Evolutionary conservation across 23 red algal species (phyloP), one percentile per base, ranked within the genome.

Genomic region (Gracilaria domingensis): DNA sequence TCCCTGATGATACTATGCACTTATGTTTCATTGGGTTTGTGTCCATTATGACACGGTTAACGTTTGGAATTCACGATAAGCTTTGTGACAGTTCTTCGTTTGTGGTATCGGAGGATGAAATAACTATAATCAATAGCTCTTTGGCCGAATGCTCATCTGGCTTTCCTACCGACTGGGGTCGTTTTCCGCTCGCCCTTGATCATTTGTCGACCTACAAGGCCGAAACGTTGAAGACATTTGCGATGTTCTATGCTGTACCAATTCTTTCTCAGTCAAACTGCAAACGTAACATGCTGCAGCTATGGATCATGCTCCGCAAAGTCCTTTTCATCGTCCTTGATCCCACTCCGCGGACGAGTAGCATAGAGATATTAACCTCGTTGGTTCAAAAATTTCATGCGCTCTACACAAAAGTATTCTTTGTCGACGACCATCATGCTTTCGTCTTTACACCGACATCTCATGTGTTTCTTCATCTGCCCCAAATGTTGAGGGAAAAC

Each of bases 11-110:
- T 18, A 24, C 74, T 9, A 79, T 79, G 74, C 40, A 79, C n/a
- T 42, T 50, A 18, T 79, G 74, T n/a, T 79, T 79, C 6, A 50
- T 16, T 51, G 74, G 74, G 12, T 23, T 50, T 33, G 74, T 79
- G 12, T 56, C 45, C 6, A 50, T 12, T 8, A 50, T 79, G 74
- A 50, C 39, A 26, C 45, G 50, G 32, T 23, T 79, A 2, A 54
- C 45, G 12, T 79, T 79, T 50, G 74, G 74, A 50, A 79, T 79
- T 11, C 74, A 79, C 23, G 74, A 79, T 49, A 79, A 79, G 11
- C 38, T n/a, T 12, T 12, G 74, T 24, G 4, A 4, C 4, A 4
- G 51, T 2, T 79, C 74, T 51, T 54, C 24, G 3, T 79, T 50
- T 23, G 74, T 79, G 9, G 17, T 79, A n/a, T 38, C 65, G 3